These are phyloP conservation scores for Colletotrichum salicis DNA, from an alignment of 2,329 filamentous ascomycete genomes.

Conservation along the genomic window DNA sequence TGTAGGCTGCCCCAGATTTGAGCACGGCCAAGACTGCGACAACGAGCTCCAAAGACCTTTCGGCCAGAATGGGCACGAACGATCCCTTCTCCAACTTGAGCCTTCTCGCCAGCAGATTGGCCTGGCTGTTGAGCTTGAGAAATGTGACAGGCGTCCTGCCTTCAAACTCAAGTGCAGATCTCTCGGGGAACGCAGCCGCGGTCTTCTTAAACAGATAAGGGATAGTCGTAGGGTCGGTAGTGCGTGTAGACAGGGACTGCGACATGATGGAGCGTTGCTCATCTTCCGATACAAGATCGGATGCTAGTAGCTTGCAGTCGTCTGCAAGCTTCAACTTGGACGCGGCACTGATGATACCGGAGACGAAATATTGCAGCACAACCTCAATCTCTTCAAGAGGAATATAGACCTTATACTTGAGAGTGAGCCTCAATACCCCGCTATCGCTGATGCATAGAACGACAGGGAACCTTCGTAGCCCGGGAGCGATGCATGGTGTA, in stretches of 20 bases:
- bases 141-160: background rate
- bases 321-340: background rate
- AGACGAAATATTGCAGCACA: background rate
- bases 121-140: conserved; percentile 2
- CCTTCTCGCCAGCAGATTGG: background rate
- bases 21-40: conserved; percentile 38
- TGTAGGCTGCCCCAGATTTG: conserved; percentile 39
- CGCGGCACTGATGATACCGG: background rate
- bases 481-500: conserved; percentile 1
- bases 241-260: background rate
- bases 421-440: background rate
- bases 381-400: background rate
- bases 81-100: background rate
- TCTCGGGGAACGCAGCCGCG: background rate
- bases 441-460: conserved; percentile 4
- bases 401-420: background rate
- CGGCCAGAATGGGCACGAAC: background rate
- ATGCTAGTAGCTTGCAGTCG: background rate
- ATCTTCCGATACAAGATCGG: background rate
- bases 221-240: background rate
- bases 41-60: conserved; percentile 29
- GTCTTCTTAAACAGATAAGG: background rate
- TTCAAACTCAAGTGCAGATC: conserved; percentile 1
- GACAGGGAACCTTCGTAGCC: background rate
- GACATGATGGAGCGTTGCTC: background rate